Base-by-base conservation (phyloP, 2,329 filamentous ascomycete species). In the Aspergillus ochraceoroseus region DNA sequence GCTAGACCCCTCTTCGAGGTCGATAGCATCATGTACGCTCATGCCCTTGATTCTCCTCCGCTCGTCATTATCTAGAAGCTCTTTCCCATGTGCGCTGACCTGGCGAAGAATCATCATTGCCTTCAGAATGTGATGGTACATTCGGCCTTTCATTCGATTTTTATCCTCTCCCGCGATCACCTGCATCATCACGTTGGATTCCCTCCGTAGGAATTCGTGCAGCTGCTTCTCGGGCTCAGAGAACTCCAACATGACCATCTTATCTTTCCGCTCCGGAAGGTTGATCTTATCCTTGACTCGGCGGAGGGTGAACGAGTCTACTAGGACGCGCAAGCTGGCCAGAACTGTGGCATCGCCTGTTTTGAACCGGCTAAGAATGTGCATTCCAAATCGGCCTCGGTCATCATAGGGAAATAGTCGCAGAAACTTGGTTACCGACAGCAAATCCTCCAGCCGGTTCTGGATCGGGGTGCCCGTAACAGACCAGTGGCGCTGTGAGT, bases 381-480 rank as follows among this genome's bases (percentile, higher is more conserved):
- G 80, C 41, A 85, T 79, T 3, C 80, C 76, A 60, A 95, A 98
- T 35, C 80, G 80, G 38, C 72, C 70, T 38, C 79, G 77, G 33
- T 90, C 83, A 46, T 94, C 81, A 56, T 96, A 96, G 0, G 90
- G 90, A 54, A 81, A 80, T 9, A 96, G 71, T 9, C 85, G 80
- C 28, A 96, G 70, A 57, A 96, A 96, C 20, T 83, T 85, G 43
- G 95, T 80, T 2, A 96, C 71, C 1, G 90, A 85, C 9, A 87
- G 85, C 14, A 96, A 74, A 61, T 98, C 92, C 50, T 94, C 88
- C 2, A 96, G 74, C 3, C 86, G 82, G 58, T 98, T 98, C 64
- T 96, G 90, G 6, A 96, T 86, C 0, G 89, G 92, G 0, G 92
- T 96, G 39, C 90, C 92, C 0, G 92, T 96, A n/a, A 96, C 87